phyloP scores from a whole-genome alignment of 2,329 filamentous ascomycete species.

The Fusarium siculi region DNA sequence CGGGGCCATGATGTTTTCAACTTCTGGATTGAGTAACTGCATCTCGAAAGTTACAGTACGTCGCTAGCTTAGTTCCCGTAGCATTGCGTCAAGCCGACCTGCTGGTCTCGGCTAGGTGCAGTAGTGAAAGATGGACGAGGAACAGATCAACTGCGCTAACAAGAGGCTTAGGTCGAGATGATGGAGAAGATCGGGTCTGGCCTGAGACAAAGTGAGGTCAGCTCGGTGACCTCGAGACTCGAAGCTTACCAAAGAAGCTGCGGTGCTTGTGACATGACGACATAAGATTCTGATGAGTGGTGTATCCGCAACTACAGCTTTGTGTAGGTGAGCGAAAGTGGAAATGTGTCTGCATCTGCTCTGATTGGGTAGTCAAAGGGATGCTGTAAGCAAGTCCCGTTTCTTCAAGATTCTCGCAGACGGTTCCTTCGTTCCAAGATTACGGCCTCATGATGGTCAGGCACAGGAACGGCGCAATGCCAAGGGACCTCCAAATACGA shows the following conservation, averaged over 20 bases:
- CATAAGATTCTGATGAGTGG: conserved; percentile 16
- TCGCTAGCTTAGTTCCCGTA: conserved; percentile 24
- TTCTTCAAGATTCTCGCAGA: not conserved
- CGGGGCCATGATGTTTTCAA: conserved; percentile 26
- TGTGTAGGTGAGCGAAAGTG: conserved; percentile 23
- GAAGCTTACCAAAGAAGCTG: conserved; percentile 19
- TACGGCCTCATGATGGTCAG: conserved; percentile 22
- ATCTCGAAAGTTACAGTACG: conserved; percentile 3
- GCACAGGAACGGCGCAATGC: conserved; percentile 6
- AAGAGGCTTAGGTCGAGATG: conserved; percentile 21
- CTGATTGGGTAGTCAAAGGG: not conserved
- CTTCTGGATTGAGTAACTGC: conserved; percentile 15
- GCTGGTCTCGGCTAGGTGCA: conserved; percentile 43
- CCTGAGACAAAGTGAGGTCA: conserved; percentile 40
- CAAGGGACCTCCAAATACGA: conserved; percentile 4
- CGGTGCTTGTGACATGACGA: conserved; percentile 16
- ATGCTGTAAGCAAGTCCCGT: not conserved
- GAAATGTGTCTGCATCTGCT: conserved; percentile 12
- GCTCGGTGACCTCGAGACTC: conserved; percentile 17
- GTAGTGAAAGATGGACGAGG: conserved; percentile 25
- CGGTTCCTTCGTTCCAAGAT: not conserved
- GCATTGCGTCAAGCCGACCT: conserved; percentile 42
- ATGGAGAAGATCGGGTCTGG: conserved; percentile 18
- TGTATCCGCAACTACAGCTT: conserved; percentile 22
- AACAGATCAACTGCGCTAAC: conserved; percentile 40